Percentiles rank a stretch among this genome's conserved stretches.
Evolutionary conservation across 2,329 filamentous ascomycete genomes (phyloP).

Genomic region (Colletotrichum graminicola): DNA sequence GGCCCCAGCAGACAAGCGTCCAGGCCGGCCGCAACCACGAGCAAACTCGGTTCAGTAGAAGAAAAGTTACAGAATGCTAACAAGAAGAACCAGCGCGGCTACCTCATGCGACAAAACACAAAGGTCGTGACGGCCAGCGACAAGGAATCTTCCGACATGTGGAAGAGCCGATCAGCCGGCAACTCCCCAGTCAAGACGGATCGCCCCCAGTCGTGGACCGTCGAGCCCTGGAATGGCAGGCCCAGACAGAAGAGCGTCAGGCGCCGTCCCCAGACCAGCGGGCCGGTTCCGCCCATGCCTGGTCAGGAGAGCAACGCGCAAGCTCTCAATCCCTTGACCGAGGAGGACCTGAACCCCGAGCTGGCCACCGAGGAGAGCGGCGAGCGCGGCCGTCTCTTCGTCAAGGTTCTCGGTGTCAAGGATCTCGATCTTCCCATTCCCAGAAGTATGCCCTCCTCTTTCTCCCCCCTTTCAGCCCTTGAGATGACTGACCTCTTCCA

Average conservation of each 20-base stretch:
- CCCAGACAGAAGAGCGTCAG: slow-evolving; percentile 73
- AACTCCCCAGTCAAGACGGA: slow-evolving; percentile 80
- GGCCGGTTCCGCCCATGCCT: slow-evolving; percentile 84
- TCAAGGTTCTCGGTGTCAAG: slow-evolving; percentile 99
- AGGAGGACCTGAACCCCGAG: slow-evolving; percentile 73
- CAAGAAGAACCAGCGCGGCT: slow-evolving; percentile 86
- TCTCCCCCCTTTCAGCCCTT: slow-evolving; percentile 36
- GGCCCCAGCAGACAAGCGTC: slow-evolving; percentile 62
- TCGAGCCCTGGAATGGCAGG: slow-evolving; percentile 95
- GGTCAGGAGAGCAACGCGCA: slow-evolving; percentile 86
- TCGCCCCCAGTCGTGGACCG: slow-evolving; percentile 92
- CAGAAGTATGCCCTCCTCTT: slow-evolving; percentile 73
- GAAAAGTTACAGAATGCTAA: slow-evolving; percentile 68
- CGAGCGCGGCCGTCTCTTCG: slow-evolving; percentile 91
- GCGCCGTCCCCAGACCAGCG: slow-evolving; percentile 68
- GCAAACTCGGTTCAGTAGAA: slow-evolving; percentile 30
- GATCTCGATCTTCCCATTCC: slow-evolving; percentile 93
- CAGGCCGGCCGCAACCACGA: slow-evolving; percentile 41
- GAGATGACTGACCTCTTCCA: slow-evolving; percentile 54
- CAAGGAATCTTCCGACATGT: slow-evolving; percentile 70
- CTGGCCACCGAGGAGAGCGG: slow-evolving; percentile 78
- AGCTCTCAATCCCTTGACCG: slow-evolving; percentile 73
- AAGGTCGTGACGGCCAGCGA: slow-evolving; percentile 96
- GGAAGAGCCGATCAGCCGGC: slow-evolving; percentile 70
- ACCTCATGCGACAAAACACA: slow-evolving; percentile 98